phyloP scores from a whole-genome alignment of 495 filamentous ascomycete species.

The Xylaria venustula region DNA sequence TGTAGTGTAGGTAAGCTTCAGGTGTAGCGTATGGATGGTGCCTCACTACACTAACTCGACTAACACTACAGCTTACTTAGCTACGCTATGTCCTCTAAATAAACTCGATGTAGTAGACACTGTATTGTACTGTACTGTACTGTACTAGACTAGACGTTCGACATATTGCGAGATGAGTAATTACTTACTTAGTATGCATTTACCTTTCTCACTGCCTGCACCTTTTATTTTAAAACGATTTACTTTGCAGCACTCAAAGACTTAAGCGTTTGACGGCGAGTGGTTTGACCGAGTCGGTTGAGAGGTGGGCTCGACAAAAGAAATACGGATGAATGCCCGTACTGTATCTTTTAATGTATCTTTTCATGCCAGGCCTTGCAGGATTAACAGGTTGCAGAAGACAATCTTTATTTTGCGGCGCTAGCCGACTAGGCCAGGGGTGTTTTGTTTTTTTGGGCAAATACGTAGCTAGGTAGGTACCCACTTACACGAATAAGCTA shows the following conservation, averaged over 20 bases:
- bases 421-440: too few relatives aligned
- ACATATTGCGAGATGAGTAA: too few relatives aligned
- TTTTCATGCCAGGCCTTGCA: neutral
- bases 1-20: too few relatives aligned
- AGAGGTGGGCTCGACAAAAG: conserved; percentile 3
- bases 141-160: neutral
- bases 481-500: too few relatives aligned
- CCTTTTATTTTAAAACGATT: too few relatives aligned
- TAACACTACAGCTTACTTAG: too few relatives aligned
- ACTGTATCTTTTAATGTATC: neutral
- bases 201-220: too few relatives aligned
- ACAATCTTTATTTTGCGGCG: conserved; percentile 13
- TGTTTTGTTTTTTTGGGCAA: neutral
- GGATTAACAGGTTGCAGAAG: conserved; percentile 4
- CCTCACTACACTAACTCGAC: too few relatives aligned
- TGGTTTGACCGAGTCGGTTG: neutral
- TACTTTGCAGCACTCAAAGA: conserved; percentile 5
- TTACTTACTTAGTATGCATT: too few relatives aligned
- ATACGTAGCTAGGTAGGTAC: neutral
- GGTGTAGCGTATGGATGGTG: too few relatives aligned
- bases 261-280: conserved; percentile 1
- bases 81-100: too few relatives aligned
- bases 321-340: conserved; percentile 6
- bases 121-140: neutral
- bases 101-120: too few relatives aligned